Percentiles rank a stretch among this genome's conserved stretches.
Evolutionary conservation across 805 yeast species (phyloP).

Genomic region (Teunomyces funiuensis): DNA sequence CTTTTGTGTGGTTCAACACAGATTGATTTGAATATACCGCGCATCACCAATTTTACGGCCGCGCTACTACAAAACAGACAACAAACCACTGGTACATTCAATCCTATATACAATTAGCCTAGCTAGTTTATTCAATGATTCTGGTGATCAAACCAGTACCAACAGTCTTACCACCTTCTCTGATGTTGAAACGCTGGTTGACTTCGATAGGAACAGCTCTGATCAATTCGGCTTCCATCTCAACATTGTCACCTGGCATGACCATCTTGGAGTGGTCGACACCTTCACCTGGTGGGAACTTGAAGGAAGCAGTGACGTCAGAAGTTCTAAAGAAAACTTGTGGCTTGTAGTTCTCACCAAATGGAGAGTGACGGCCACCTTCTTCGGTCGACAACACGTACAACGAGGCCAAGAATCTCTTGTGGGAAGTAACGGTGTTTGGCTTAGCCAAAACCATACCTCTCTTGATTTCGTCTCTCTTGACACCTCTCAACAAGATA

Average conservation of each 20-base stretch:
- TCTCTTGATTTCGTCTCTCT: slow-evolving; percentile 94
- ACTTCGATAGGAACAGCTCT: slow-evolving; percentile 92
- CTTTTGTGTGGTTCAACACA: too few species aligned
- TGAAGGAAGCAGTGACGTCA: slow-evolving; percentile 86
- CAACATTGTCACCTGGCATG: slow-evolving; percentile 97
- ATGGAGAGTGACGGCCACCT: slow-evolving; percentile 99
- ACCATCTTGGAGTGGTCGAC: slow-evolving; percentile 88
- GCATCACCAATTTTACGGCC: too few species aligned
- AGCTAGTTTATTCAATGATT: slow-evolving; percentile 58
- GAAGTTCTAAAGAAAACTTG: slow-evolving; percentile 96
- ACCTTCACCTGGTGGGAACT: slow-evolving; percentile 75
- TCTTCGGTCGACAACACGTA: slow-evolving; percentile 94
- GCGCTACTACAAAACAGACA: too few species aligned
- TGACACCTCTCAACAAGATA: slow-evolving; percentile 93
- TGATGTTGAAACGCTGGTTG: slow-evolving; percentile 97
- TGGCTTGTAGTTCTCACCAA: slow-evolving; percentile 96
- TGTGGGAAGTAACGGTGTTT: slow-evolving; percentile 87
- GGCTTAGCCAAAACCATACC: slow-evolving; percentile 98
- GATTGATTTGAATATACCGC: too few species aligned
- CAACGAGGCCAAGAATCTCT: slow-evolving; percentile 88
- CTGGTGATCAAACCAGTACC: slow-evolving; percentile 98
- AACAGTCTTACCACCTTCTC: slow-evolving; percentile 99
- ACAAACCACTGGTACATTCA: slow-evolving; percentile 4
- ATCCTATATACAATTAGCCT: slow-evolving; percentile 10
- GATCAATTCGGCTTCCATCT: slow-evolving; percentile 87